Percentiles rank a stretch among this genome's conserved stretches.
These are phyloP conservation scores for Calonectria hawksworthii DNA, from an alignment of 2,329 filamentous ascomycete species.

Conservation along the genomic window DNA sequence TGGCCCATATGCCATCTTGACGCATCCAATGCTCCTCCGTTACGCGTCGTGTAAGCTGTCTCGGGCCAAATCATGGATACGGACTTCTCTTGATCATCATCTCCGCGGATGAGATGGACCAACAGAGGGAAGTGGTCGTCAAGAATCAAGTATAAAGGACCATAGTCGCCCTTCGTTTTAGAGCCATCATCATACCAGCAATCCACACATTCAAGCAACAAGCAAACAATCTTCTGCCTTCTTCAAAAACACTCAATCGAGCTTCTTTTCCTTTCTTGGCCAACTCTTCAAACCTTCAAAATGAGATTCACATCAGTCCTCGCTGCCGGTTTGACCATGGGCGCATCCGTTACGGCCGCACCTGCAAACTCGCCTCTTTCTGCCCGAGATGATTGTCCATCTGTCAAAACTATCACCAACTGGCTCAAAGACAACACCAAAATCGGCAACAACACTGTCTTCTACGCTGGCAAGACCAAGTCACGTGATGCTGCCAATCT, in stretches of 20 bases:
- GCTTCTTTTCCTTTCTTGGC: too few relatives aligned
- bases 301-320: not conserved
- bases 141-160: not conserved
- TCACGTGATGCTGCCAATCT: not conserved
- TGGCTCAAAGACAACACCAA: constrained; percentile 5
- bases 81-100: not conserved
- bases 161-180: not conserved
- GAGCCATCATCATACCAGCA: not conserved
- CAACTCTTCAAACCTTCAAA: not conserved
- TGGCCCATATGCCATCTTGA: not conserved
- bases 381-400: not conserved
- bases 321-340: not conserved
- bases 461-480: not conserved
- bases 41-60: not conserved
- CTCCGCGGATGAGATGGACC: not conserved
- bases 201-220: not conserved
- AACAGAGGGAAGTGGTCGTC: not conserved
- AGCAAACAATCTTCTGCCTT: not conserved
- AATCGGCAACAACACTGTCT: not conserved
- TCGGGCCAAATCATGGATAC: not conserved
- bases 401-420: not conserved
- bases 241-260: not conserved
- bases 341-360: not conserved
- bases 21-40: not conserved
- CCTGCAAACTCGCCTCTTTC: not conserved